phyloP scores from a whole-genome alignment of 257 asterid genomes.

The Coffea canephora region DNA sequence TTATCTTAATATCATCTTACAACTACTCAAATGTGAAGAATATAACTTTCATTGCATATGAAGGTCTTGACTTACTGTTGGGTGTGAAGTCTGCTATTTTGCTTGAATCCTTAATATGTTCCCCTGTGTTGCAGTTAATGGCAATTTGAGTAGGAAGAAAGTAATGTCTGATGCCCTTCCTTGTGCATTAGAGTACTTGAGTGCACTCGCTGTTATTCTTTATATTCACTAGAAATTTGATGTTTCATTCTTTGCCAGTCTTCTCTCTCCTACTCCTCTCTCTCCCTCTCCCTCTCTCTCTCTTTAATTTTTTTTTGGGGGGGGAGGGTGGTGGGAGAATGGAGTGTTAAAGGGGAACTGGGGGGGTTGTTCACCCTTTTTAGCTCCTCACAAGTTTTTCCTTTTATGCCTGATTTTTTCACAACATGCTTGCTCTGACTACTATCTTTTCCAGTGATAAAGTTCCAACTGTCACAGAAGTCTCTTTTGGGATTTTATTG shows the following conservation, averaged over 20 bases:
- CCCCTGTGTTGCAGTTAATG: neutral
- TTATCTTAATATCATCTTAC: too few species aligned
- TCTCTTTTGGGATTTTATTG: neutral
- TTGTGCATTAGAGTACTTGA: neutral
- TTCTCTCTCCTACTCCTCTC: neutral
- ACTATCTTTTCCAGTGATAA: neutral
- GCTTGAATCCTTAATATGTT: neutral
- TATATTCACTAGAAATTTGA: neutral
- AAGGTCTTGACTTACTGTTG: neutral
- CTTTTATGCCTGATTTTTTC: neutral
- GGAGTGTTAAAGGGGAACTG: neutral
- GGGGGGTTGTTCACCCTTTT: neutral
- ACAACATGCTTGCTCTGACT: neutral
- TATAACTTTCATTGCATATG: neutral
- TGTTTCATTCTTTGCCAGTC: neutral
- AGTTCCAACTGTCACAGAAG: neutral
- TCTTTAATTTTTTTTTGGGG: too few species aligned
- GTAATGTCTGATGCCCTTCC: neutral
- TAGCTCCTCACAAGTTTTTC: neutral
- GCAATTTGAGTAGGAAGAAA: slow-evolving; percentile 4
- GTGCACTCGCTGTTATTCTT: neutral
- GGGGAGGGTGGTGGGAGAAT: neutral
- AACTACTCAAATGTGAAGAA: neutral
- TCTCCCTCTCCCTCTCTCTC: too few species aligned
- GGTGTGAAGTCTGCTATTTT: neutral